Evolutionary conservation across 2,329 filamentous ascomycete genomes (phyloP).

Genomic region (Pseudogymnoascus sp.): DNA sequence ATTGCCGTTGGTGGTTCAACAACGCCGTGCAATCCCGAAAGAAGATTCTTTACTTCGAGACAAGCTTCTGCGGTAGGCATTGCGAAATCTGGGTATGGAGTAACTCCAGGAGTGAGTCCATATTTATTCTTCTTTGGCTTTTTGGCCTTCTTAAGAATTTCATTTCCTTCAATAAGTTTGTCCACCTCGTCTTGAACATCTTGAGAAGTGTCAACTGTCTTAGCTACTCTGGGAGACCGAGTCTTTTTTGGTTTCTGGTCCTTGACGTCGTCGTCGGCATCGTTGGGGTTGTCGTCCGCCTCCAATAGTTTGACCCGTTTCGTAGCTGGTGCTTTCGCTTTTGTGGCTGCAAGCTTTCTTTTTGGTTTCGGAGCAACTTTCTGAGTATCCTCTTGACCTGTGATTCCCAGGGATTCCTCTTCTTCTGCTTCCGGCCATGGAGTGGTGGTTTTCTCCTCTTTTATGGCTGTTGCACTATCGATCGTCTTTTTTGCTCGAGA

Average conservation of each 20-base stretch:
- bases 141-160: slow-evolving; percentile 12
- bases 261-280: background rate
- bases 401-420: background rate
- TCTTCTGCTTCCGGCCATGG: too few relatives aligned
- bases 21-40: slow-evolving; percentile 59
- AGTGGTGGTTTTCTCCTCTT: background rate
- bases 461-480: background rate
- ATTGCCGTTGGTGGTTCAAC: slow-evolving; percentile 58
- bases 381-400: background rate
- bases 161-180: slow-evolving; percentile 10
- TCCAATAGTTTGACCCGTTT: background rate
- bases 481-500: background rate
- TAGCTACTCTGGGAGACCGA: background rate
- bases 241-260: slow-evolving; percentile 6
- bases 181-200: slow-evolving; percentile 15
- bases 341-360: background rate
- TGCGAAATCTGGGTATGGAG: slow-evolving; percentile 61
- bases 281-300: background rate
- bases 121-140: slow-evolving; percentile 37
- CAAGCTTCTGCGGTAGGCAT: slow-evolving; percentile 63
- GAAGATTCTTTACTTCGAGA: slow-evolving; percentile 57
- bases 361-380: background rate
- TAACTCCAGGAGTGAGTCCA: slow-evolving; percentile 45
- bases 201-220: slow-evolving; percentile 11
- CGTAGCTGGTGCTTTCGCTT: background rate